Evolutionary conservation across 768 basidiomycete genomes (phyloP), one percentile per base, ranked within the genome.

Genomic region (Pulveroboletus frians): DNA sequence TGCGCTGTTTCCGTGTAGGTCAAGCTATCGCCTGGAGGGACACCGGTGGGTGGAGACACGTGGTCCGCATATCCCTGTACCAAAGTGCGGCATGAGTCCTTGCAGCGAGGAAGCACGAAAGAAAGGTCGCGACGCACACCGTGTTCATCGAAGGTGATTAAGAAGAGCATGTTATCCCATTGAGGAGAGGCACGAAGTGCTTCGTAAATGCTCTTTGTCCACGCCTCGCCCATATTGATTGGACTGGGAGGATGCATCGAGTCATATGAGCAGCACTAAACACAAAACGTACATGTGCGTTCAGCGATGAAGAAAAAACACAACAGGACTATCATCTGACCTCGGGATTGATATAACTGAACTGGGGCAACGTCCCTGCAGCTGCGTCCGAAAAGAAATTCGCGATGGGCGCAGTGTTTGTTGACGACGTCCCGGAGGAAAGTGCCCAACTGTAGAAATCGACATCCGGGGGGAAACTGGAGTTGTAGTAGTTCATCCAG

Each of bases 261-360:
- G 13, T 64, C 52, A 32, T 62, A 62, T 2, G 1, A 5, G 21
- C 62, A 62, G 20, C 62, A 62, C 61, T 62, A 10, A 18, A 23
- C n/a, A 27, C 18, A 14, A 38, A 21, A 13, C 9, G 21, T 9
- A 0, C 17, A 14, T 21, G 3, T 5, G 10, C 14, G 3, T 42
- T 54, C n/a, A 46, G 27, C 9, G 30, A 37, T 14, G 15, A 44
- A 43, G 3, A 13, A 11, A 8, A 38, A 37, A 4, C 6, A 10
- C 9, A 15, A 9, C 1, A 8, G n/a, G 7, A 8, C 4, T 14
- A n/a, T 20, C 39, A 14, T 18, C 47, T 5, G 17, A 64, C 59
- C 62, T 62, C 62, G 2, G 61, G 61, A 36, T 62, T 62, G 31
- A 62, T 64, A 40, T 49, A 62, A 4, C 56, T 62, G 20, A 62